Base-by-base conservation (phyloP, 176 grass and related monocot species). In the Bonia amplexicaulis region DNA sequence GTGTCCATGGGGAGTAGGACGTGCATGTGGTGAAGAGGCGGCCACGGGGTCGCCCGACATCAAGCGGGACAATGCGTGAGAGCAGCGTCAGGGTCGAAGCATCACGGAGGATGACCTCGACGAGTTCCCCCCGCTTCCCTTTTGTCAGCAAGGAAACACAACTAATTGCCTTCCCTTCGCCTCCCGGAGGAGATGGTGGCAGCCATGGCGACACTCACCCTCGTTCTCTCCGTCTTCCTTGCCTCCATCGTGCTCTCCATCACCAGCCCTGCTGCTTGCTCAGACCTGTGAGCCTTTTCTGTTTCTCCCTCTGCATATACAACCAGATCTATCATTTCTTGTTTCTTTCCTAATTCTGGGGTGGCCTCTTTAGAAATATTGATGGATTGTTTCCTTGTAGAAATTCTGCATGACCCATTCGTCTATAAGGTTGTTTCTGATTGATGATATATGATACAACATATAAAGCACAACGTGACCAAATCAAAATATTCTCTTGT, bases 301-400 rank as follows among this genome's bases (percentile, higher is more conserved):
- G 4, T 41, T 20, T 12, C 0, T 15, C 39, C 26, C 9, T 6
- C 9, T 17, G 47, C 60, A 39, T 65, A 13, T 25, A 8, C 46
- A 17, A 44, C 19, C 71, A 83, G 70, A 84, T 84, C 81, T 25
- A 12, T 8, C 70, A 25, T 25, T 73, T 65, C 44, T 64, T 74
- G 27, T 23, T 83, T 64, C 9, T 10, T 37, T 37, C 3, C 7
- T 13, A 31, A 10, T 48, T 51, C 47, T 13, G 10, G 47, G 22
- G 13, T n/a, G 60, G 20, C 54, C 5, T 26, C 12, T 7, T 12
- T 54, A 14, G 29, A 13, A 16, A 49, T 46, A 31, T 25, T 83
- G n/a, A 11, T 48, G 2, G 12, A 13, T 29, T 27, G 11, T 27
- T 11, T 29, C 1, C 26, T 26, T 52, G 20, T 19, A 15, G 11